phyloP scores from a whole-genome alignment of 2,329 filamentous ascomycete species.

The Aspergillus proliferans region DNA sequence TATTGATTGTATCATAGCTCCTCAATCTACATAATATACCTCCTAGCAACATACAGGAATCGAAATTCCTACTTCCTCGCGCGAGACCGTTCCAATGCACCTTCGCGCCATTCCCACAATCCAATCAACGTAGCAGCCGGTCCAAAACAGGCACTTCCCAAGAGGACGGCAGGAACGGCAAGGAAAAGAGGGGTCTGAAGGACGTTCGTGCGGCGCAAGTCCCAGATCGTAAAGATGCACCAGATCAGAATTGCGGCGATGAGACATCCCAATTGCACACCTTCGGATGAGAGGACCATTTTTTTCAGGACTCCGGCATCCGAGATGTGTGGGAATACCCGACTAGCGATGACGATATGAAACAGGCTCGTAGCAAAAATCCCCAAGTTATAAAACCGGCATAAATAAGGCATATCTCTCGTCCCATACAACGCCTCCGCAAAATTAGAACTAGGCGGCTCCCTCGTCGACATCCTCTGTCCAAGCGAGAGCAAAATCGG shows the following conservation, averaged over 20 bases:
- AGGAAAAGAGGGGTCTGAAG: background rate
- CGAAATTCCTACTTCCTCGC: background rate
- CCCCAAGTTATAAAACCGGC: background rate
- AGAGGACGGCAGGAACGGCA: background rate
- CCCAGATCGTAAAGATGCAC: constrained; percentile 9
- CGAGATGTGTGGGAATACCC: background rate
- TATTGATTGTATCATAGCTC: too few relatives aligned
- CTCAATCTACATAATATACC: too few relatives aligned
- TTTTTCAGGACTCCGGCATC: too few relatives aligned
- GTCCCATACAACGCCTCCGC: background rate
- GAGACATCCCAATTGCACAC: constrained; percentile 1
- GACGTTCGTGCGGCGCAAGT: constrained; percentile 8
- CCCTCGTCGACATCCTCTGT: background rate
- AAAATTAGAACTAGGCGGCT: background rate
- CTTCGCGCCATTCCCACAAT: background rate
- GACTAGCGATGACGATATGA: constrained; percentile 1
- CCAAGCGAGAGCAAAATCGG: constrained; percentile 1
- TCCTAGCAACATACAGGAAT: too few relatives aligned
- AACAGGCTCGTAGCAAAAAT: background rate
- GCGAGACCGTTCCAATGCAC: background rate
- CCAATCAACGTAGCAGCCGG: background rate
- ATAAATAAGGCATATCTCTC: constrained; percentile 3
- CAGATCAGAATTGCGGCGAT: constrained; percentile 2
- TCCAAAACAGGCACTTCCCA: background rate
- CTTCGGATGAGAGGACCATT: background rate